These are phyloP conservation scores for Dillenia turbinata DNA, from an alignment of 164 flowering plant genomes.

Conservation along the genomic window DNA sequence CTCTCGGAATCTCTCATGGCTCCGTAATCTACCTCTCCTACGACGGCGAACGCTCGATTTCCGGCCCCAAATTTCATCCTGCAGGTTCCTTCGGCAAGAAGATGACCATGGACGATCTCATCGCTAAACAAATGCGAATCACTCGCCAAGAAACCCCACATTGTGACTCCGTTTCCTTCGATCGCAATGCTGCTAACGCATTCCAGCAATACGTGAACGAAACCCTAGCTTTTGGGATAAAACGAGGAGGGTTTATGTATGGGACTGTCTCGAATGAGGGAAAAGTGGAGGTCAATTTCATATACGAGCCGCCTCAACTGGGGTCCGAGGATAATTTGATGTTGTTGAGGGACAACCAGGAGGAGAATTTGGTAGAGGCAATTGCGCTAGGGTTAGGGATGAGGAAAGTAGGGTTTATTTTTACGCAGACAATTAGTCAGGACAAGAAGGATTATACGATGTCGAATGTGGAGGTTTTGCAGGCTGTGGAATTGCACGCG, in stretches of 20 bases:
- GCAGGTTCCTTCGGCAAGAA: slow-evolving; percentile 81
- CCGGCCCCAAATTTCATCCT: slow-evolving; percentile 49
- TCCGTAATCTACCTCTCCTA: slow-evolving; percentile 68
- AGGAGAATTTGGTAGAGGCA: slow-evolving; percentile 61
- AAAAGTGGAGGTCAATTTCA: slow-evolving; percentile 71
- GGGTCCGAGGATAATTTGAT: slow-evolving; percentile 71
- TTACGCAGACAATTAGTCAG: slow-evolving; percentile 79
- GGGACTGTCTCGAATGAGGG: slow-evolving; percentile 66
- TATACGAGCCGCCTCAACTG: slow-evolving; percentile 93
- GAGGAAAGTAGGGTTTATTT: slow-evolving; percentile 67
- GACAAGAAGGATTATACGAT: slow-evolving; percentile 70
- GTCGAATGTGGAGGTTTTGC: slow-evolving; percentile 70
- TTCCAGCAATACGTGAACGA: slow-evolving; percentile 87
- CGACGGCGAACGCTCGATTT: slow-evolving; percentile 66
- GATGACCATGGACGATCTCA: slow-evolving; percentile 95
- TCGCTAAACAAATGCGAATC: slow-evolving; percentile 82
- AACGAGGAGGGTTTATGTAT: slow-evolving; percentile 91
- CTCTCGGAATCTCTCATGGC: slow-evolving; percentile 68
- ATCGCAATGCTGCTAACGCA: slow-evolving; percentile 72
- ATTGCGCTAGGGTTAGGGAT: slow-evolving; percentile 61
- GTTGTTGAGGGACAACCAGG: slow-evolving; percentile 57
- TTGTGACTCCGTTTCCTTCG: slow-evolving; percentile 79
- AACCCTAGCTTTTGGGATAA: slow-evolving; percentile 73
- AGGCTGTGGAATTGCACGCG: slow-evolving; percentile 75
- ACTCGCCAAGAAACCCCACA: slow-evolving; percentile 76